Conservation (phyloP, 768 basidiomycete genomes). For the Mycena albidolilacea region DNA sequence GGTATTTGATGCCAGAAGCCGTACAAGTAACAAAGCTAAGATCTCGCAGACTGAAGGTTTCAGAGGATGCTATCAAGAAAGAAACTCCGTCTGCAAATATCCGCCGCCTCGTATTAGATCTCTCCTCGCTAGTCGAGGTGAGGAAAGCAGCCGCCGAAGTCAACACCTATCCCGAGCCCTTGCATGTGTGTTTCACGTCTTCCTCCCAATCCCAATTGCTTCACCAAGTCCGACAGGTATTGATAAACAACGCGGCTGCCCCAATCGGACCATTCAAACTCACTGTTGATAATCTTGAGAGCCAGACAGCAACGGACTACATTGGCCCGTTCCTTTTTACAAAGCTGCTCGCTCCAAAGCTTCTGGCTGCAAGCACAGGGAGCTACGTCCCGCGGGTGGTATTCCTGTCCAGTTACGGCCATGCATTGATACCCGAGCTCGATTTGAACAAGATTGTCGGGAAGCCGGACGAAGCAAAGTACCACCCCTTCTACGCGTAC, state of each 20-base stretch:
- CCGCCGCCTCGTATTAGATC: slow-evolving; percentile 6
- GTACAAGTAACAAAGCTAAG: background rate
- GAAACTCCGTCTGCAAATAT: slow-evolving; percentile 15
- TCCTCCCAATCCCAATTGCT: background rate
- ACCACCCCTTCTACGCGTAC: background rate
- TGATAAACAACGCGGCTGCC: slow-evolving; percentile 19
- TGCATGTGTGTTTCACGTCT: background rate
- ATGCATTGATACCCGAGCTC: background rate
- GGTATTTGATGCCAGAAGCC: background rate
- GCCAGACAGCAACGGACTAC: slow-evolving; percentile 2
- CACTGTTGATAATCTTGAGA: slow-evolving; percentile 19
- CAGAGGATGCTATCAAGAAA: slow-evolving; percentile 8
- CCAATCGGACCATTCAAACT: slow-evolving; percentile 5
- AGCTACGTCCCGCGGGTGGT: background rate
- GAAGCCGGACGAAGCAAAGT: background rate
- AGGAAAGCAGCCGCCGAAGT: slow-evolving; percentile 23
- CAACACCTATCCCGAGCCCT: background rate
- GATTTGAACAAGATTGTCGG: background rate
- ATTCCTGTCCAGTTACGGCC: background rate
- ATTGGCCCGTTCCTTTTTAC: slow-evolving; percentile 4
- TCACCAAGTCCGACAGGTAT: background rate
- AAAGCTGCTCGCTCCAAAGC: background rate
- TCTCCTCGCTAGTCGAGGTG: background rate
- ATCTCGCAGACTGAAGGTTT: slow-evolving; percentile 8
- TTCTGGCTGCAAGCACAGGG: background rate